A percentile compares a stretch with the other conserved stretches of the same genome.
Evolutionary conservation across 768 basidiomycete species (phyloP).

Genomic region (Pleurotus tuber-regium): DNA sequence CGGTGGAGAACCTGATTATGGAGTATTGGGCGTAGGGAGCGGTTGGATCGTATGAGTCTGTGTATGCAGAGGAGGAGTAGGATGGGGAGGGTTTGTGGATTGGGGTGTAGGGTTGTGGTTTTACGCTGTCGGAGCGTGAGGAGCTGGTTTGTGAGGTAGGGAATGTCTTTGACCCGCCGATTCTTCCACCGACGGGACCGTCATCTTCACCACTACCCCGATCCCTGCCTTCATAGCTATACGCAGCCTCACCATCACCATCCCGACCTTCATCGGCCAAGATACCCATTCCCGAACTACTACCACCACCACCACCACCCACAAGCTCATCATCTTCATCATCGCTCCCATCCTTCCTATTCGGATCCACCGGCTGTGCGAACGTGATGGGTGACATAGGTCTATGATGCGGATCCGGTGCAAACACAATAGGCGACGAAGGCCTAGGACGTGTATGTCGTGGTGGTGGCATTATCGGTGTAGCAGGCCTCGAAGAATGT

Average conservation of each 20-base stretch:
- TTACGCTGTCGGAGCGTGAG: background rate
- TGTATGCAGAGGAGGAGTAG: background rate
- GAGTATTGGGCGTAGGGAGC: constrained; percentile 33
- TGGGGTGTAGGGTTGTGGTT: background rate
- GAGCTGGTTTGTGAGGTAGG: background rate
- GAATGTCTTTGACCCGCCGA: constrained; percentile 25
- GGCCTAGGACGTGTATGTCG: constrained; percentile 32
- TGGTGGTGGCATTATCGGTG: constrained; percentile 9
- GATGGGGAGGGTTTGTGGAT: constrained; percentile 1
- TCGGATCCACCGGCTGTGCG: constrained; percentile 18
- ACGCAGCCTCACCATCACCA: background rate
- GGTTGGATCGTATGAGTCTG: background rate
- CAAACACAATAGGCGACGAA: constrained; percentile 71
- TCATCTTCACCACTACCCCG: constrained; percentile 21
- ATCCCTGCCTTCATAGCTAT: constrained; percentile 13
- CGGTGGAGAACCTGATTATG: constrained; percentile 65
- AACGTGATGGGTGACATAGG: constrained; percentile 45
- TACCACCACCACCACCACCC: no score
- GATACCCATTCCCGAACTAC: no score
- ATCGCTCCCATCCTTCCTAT: constrained; percentile 1
- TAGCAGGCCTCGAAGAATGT: constrained; percentile 1
- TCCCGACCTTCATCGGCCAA: no score
- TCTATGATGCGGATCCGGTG: constrained; percentile 38
- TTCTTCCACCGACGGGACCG: constrained; percentile 21
- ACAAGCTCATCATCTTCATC: constrained; percentile 13